Base-by-base conservation (phyloP, 1,139 yeast genomes). In the Suhomyces ambrosiae region DNA sequence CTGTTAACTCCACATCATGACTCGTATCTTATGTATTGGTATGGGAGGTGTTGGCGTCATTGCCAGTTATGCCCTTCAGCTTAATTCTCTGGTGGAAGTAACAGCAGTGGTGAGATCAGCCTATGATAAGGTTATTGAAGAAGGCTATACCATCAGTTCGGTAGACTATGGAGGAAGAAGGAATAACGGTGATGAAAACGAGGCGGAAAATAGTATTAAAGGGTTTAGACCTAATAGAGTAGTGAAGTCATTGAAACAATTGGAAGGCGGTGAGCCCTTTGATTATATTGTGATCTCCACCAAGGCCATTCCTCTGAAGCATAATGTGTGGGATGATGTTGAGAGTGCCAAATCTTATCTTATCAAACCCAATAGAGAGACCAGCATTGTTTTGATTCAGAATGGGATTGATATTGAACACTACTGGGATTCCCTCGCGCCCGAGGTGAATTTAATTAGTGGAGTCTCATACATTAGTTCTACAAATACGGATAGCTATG, bases 31-130 rank as follows among this genome's bases (percentile, higher is more conserved):
- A 21, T 58, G 79, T n/a, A 68, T 82, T 23, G 89, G 89, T 8
- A 67, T 82, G 47, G 89, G 89, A 7, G 89, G 90, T 18, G 88
- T 85, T 2, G 94, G 94, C 11, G 70, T 82, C 27, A 72, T 85
- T 30, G 82, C 83, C 5, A 82, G 89, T 0, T 71, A 80, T 32
- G 75, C 83, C 0, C 65, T 85, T 23, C 73, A 73, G 38, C 47
- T 50, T 29, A 64, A 63, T 29, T 62, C 71, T 5, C 74, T 72
- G 11, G 60, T 57, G 12, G 59, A 60, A 32, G 47, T 59, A 21
- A 63, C 68, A 1, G 63, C 67, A 4, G 60, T 63, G 7, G 54
- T 65, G 23, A 54, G 71, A 33, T 57, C 65, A 0, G 68, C 60
- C 34, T 62, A 60, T 40, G 65, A 63, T 11, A 42, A 37, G 15